Percentiles rank a stretch among this genome's conserved stretches.
phyloP scores from a whole-genome alignment of 108 stramenopile species.

The Nitzschia putrida region DNA sequence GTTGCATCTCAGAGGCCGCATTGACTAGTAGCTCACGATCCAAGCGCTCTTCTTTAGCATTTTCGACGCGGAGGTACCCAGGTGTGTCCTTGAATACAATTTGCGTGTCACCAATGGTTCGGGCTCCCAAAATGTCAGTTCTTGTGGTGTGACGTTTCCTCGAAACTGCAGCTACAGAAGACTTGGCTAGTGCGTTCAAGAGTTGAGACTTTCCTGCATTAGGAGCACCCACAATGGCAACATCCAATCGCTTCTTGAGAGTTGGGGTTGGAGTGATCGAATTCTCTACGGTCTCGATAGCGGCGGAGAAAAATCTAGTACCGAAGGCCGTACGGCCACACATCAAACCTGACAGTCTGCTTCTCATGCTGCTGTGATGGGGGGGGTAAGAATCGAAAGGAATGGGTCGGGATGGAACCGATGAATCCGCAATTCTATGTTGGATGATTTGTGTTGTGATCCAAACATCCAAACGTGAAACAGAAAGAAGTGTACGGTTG shows the following conservation, averaged over 20 bases:
- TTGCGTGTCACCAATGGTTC: conserved; percentile 75
- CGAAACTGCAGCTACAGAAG: conserved; percentile 85
- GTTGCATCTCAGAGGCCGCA: conserved; percentile 64
- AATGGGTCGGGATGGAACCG: too few relatives aligned
- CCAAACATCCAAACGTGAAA: too few relatives aligned
- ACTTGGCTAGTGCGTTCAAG: conserved; percentile 71
- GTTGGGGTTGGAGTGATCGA: neutral
- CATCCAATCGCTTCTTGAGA: conserved; percentile 66
- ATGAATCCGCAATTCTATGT: too few relatives aligned
- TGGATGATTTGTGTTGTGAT: too few relatives aligned
- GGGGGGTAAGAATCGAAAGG: too few relatives aligned
- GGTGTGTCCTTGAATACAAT: conserved; percentile 91
- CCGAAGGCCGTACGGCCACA: too few relatives aligned
- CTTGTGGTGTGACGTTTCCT: conserved; percentile 92
- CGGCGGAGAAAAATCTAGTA: too few relatives aligned
- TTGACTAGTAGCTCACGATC: conserved; percentile 58
- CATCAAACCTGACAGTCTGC: too few relatives aligned
- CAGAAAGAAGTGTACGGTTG: too few relatives aligned
- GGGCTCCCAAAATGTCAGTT: conserved; percentile 78
- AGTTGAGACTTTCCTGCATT: conserved; percentile 90
- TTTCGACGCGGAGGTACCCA: conserved; percentile 74
- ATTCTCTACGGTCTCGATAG: too few relatives aligned
- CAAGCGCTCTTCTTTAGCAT: conserved; percentile 64
- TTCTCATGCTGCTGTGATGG: too few relatives aligned
- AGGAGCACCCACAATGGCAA: conserved; percentile 85